Evolutionary conservation across 805 yeast species (phyloP), one percentile per base, ranked within the genome.

Genomic region (Metschnikowia vanudenii): DNA sequence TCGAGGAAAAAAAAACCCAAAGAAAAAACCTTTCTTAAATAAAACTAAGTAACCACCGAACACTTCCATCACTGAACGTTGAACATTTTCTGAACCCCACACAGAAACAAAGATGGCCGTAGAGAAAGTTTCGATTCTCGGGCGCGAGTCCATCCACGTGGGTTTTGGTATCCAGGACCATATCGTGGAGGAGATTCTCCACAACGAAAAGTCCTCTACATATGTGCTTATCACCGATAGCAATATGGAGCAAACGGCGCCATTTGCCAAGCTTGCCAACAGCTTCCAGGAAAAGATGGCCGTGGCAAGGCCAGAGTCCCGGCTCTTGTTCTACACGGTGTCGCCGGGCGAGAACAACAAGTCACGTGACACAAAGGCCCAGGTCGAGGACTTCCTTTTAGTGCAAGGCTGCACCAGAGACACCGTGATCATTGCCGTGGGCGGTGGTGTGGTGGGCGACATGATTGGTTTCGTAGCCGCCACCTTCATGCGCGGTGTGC

Each of bases 401-500:
- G 60, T 68, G 4, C 69, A 88, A 60, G 96, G 96, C 20, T 94
- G 99, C 67, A 94, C 98, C 13, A 81, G 99, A 68, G 99, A 94
- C 64, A 90, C 98, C 2, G 88, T 94, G 20, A 82, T 94, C 47
- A 69, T 94, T 39, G 99, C 99, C 8, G 81, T 94, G 49, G 99
- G 99, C 51, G 99, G 99, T 55, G 99, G 99, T 58, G 95, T 94
- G 43, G 92, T 94, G 66, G 99, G 99, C 50, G 99, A 94, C 63
- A 92, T 94, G 99, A 88, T 92, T 55, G 99, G 99, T 3, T 94
- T 82, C 64, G 98, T 94, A 35, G 99, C 99, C n/a, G 92, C 99
- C 28, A 94, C 99, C 2, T 94, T 94, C 66, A 94, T 94, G 99
- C 80, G 99, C 64, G 99, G 99, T 47, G 96, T 94, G 8, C 78